Conservation (phyloP, 495 filamentous ascomycete species). For the Oidiodendron maius region DNA sequence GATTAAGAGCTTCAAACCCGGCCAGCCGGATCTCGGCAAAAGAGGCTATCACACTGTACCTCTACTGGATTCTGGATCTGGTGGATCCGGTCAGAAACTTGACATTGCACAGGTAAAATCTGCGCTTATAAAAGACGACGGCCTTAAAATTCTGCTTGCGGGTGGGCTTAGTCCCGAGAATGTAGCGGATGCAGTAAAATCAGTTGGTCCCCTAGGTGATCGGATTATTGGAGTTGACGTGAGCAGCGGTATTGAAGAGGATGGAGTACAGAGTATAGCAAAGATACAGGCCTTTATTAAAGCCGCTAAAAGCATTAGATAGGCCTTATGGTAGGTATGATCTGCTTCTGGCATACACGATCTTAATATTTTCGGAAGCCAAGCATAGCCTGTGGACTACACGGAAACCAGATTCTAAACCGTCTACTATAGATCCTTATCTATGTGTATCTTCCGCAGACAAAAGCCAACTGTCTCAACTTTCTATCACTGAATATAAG, state of each 20-base stretch:
- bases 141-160: slow-evolving; percentile 67
- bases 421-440: too few relatives aligned
- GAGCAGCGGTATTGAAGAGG: slow-evolving; percentile 84
- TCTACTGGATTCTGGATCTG: slow-evolving; percentile 78
- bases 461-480: too few relatives aligned
- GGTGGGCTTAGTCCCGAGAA: slow-evolving; percentile 77
- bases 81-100: slow-evolving; percentile 72
- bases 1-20: slow-evolving; percentile 72
- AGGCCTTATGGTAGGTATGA: too few relatives aligned
- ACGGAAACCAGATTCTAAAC: too few relatives aligned
- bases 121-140: slow-evolving; percentile 51
- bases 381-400: too few relatives aligned
- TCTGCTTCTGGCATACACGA: too few relatives aligned
- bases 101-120: slow-evolving; percentile 59
- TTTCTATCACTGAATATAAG: too few relatives aligned
- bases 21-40: slow-evolving; percentile 60
- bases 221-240: slow-evolving; percentile 83
- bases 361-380: too few relatives aligned
- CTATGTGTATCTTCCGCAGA: too few relatives aligned
- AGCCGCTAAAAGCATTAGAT: slow-evolving; percentile 52
- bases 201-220: slow-evolving; percentile 45
- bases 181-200: slow-evolving; percentile 54
- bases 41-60: slow-evolving; percentile 79
- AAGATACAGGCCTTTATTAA: slow-evolving; percentile 80
- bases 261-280: slow-evolving; percentile 72